A percentile compares a stretch with the other conserved stretches of the same genome.
Evolutionary conservation across 768 basidiomycete genomes (phyloP).

Genomic region (Phanerochaete sordida): DNA sequence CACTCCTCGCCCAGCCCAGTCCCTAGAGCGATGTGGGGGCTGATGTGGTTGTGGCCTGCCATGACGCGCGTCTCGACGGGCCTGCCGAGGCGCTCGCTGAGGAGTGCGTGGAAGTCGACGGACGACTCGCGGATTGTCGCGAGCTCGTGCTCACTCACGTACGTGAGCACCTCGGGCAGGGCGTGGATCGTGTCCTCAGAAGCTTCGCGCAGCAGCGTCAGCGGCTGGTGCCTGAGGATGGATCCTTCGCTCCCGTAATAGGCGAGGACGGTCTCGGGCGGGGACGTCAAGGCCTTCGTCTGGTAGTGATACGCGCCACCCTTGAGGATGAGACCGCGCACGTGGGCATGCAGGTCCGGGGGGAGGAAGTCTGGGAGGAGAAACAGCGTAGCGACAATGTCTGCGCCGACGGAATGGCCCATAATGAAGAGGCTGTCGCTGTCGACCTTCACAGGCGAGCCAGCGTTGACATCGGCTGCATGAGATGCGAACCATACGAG

Average conservation of each 20-base stretch:
- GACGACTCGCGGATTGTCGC: conserved; percentile 35
- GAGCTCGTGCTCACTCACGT: conserved; percentile 54
- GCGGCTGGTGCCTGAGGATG: conserved; percentile 35
- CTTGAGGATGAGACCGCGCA: conserved; percentile 45
- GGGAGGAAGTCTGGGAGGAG: conserved; percentile 28
- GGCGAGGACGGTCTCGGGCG: conserved; percentile 24
- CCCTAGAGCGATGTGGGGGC: conserved; percentile 43
- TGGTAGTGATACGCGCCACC: conserved; percentile 42
- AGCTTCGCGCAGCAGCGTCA: conserved; percentile 36
- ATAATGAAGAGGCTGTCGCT: conserved; percentile 42
- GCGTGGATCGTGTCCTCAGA: conserved; percentile 30
- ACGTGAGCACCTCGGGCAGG: conserved; percentile 46
- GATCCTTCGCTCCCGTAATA: conserved; percentile 39
- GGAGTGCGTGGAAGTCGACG: conserved; percentile 34
- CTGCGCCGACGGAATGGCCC: conserved; percentile 63
- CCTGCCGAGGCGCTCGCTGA: conserved; percentile 34
- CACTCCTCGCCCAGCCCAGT: conserved; percentile 62
- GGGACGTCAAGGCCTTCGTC: neutral
- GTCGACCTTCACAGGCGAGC: conserved; percentile 30
- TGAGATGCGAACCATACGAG: conserved; percentile 48
- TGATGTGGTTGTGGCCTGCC: conserved; percentile 63
- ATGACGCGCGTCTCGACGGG: conserved; percentile 33
- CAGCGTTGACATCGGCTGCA: conserved; percentile 10
- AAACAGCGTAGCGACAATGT: conserved; percentile 44
- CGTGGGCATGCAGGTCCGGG: conserved; percentile 24